These are phyloP conservation scores for Boletus huronensis DNA, from an alignment of 768 basidiomycete species.

Conservation along the genomic window DNA sequence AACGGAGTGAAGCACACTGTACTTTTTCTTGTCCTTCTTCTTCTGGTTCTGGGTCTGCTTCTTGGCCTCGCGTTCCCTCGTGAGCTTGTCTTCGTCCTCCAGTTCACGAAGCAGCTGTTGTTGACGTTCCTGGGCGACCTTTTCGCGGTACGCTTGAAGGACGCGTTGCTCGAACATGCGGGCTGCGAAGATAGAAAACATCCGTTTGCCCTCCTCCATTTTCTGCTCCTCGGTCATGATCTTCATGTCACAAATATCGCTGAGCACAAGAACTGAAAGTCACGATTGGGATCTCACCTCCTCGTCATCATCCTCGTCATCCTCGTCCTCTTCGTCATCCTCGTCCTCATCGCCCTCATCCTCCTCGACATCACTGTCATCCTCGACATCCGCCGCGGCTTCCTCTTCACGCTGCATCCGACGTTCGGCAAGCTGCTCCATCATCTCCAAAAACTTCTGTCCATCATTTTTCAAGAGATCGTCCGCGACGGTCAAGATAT, in stretches of 20 bases:
- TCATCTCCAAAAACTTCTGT: conserved; percentile 99
- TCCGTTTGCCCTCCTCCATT: conserved; percentile 98
- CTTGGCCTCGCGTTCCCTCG: conserved; percentile 88
- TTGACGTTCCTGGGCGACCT: conserved; percentile 94
- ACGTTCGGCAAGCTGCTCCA: conserved; percentile 96
- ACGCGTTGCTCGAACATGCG: conserved; percentile 99
- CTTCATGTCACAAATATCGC: conserved; percentile 32
- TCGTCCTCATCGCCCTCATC: conserved; percentile 59
- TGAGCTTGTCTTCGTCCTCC: conserved; percentile 88
- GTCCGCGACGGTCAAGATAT: conserved; percentile 97
- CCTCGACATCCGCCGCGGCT: conserved; percentile 56
- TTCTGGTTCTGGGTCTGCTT: conserved; percentile 93
- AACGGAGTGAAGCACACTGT: conserved; percentile 26
- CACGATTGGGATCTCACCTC: conserved; percentile 35
- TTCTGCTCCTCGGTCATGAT: conserved; percentile 94
- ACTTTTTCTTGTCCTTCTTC: conserved; percentile 99
- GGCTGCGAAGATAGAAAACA: conserved; percentile 99
- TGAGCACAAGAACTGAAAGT: conserved; percentile 6
- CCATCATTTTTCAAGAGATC: conserved; percentile 98
- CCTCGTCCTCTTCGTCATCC: conserved; percentile 64
- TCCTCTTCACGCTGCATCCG: conserved; percentile 89
- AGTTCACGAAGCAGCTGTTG: conserved; percentile 89
- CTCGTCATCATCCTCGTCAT: conserved; percentile 45
- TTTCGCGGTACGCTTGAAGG: conserved; percentile 92
- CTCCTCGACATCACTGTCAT: conserved; percentile 59